Evolutionary conservation across 306 rosid genomes (phyloP), one percentile per base, ranked within the genome.

Genomic region (Carpinus viminea): DNA sequence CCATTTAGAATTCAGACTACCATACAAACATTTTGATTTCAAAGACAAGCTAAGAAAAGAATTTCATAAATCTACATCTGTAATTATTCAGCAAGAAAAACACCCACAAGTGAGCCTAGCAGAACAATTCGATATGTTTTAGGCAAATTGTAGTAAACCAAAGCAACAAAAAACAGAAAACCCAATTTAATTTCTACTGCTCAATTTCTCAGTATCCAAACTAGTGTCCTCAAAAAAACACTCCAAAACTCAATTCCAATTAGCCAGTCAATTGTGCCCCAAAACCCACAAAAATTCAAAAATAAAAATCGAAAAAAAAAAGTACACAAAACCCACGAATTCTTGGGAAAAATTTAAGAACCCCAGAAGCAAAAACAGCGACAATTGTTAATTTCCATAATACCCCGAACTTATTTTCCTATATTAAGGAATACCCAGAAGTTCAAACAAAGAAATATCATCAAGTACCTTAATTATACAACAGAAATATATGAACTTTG

Each of bases 391-490:
- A 71, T 51, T 74, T 77, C 28, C 17, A 46, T 5, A 41, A 41
- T 41, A 74, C 78, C 83, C 82, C 79, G 45, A 76, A 70, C 15
- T 52, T 70, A 78, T 77, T 61, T 83, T 55, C 62, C 38, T 73
- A 28, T 76, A 20, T 21, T 36, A 21, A 56, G 76, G 54, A 31
- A 73, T 3, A 36, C 73, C 83, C 80, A 47, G 57, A 85, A 79
- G 64, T 53, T 47, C 66, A 68, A 70, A 65, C 36, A 41, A 28
- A 66, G 20, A 54, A 36, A 45, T 7, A 78, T 73, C 26, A 47
- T 15, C 78, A 74, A 73, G 73, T 80, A 89, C 90, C 93, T 68
- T 74, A 48, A 64, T 73, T 76, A 53, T 72, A 66, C 16, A 45
- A 71, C 78, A 1, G 68, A 80, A 78, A 82, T 41, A 9, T 62